These are phyloP conservation scores for Biscutella auriculata DNA, from an alignment of 441 rosid species.

Conservation along the genomic window DNA sequence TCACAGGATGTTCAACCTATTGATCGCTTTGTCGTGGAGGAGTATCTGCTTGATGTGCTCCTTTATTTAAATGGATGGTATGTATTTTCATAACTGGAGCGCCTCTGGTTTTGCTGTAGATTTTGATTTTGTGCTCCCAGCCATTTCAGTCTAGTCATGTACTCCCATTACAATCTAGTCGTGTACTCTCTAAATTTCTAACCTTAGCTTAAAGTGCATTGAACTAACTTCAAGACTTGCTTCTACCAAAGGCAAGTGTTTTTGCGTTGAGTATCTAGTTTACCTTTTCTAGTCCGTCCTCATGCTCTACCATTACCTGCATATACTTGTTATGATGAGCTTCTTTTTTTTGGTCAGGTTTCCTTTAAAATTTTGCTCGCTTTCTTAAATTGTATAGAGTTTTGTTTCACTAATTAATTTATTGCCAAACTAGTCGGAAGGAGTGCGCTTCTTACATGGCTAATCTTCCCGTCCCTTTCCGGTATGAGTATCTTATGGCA, in stretches of 20 bases:
- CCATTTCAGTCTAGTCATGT: background rate
- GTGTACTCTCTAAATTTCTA: background rate
- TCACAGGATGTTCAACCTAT: slow-evolving; percentile 88
- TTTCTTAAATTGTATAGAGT: slow-evolving; percentile 24
- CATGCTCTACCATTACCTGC: background rate
- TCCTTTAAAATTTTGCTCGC: background rate
- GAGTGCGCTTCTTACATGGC: slow-evolving; percentile 97
- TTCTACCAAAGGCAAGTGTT: background rate
- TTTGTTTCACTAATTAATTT: slow-evolving; percentile 42
- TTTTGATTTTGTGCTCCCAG: background rate
- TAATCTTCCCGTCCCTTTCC: slow-evolving; percentile 87
- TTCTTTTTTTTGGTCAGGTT: background rate
- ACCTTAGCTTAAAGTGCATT: background rate
- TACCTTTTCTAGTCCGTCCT: background rate
- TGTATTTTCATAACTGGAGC: slow-evolving; percentile 22
- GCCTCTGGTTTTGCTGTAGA: slow-evolving; percentile 4
- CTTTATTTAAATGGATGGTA: slow-evolving; percentile 95
- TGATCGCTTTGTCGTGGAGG: slow-evolving; percentile 93
- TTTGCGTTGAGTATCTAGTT: background rate
- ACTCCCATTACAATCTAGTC: background rate
- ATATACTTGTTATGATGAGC: background rate
- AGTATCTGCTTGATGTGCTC: slow-evolving; percentile 89
- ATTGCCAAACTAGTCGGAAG: slow-evolving; percentile 95
- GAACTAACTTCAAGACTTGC: background rate
- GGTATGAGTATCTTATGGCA: slow-evolving; percentile 97